Base-by-base conservation (phyloP, 306 rosid genomes). In the Neltuma alba region DNA sequence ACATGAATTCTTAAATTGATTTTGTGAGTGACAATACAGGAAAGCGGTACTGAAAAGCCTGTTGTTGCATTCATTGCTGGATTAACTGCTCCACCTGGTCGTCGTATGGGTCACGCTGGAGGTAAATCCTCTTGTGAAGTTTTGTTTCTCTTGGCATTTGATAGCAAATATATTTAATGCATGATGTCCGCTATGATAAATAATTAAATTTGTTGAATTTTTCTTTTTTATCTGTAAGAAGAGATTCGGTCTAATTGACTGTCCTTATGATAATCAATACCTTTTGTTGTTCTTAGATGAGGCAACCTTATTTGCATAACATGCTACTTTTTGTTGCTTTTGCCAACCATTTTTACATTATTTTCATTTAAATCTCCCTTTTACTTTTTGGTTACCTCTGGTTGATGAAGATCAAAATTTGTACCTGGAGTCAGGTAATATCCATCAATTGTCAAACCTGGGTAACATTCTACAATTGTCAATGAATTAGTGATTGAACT, bases 61-160 rank as follows among this genome's bases (percentile, higher is more conserved):
- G 12, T 96, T 75, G 99, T 93, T 84, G 98, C 92, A 55, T 93
- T 93, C 78, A 93, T 96, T 86, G 99, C 98, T 86, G 99, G 99
- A 78, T 89, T 96, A 76, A 96, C 98, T 80, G 99, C 99, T 68
- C 99, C 99, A 30, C 99, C 99, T 33, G 99, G 99, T 27, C 98
- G 98, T 60, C 97, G 99, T 33, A 96, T 96, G 99, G 99, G 99
- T 78, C 99, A 96, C 76, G 99, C 99, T 71, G 99, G 99, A 82
- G 98, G 99, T 91, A 85, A 65, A 57, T 44, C 25, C 33, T 65
- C 28, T 70, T 65, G 42, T 76, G n/a, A 80, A 41, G 14, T 20
- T 74, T 38, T 63, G 23, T 44, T 31, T 72, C 21, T 81, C 21
- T 62, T 75, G 33, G 14, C 79, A 30, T 82, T 13, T 66, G 52